phyloP scores from a whole-genome alignment of 2,329 filamentous ascomycete species.

The Arthrobotrys megalospora region DNA sequence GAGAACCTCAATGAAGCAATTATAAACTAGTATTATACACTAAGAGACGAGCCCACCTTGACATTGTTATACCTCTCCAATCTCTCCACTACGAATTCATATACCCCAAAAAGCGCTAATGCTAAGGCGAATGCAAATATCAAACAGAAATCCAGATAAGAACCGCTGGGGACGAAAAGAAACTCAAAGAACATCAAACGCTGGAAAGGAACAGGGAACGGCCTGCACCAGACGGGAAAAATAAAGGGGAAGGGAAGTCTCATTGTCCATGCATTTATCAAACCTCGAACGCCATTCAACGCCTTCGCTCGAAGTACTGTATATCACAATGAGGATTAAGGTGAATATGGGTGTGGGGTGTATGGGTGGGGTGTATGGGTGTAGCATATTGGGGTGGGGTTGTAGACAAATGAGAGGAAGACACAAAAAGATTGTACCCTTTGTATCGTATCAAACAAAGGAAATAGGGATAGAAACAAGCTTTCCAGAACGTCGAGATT shows the following conservation, averaged over 20 bases:
- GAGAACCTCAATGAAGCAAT: too few relatives aligned
- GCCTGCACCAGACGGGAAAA: neutral
- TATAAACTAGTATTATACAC: too few relatives aligned
- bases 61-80: neutral
- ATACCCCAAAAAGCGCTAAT: neutral
- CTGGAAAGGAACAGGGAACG: neutral
- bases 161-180: conserved; percentile 6
- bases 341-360: neutral
- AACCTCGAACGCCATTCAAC: neutral
- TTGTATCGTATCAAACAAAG: neutral
- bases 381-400: neutral
- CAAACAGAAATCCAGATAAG: neutral
- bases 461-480: neutral
- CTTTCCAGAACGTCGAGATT: neutral
- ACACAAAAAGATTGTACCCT: neutral
- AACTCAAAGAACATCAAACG: neutral
- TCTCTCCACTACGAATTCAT: neutral
- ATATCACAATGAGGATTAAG: neutral
- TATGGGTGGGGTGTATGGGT: neutral
- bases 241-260: neutral
- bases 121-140: neutral
- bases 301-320: neutral
- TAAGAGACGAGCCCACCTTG: neutral
- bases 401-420: neutral
- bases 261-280: conserved; percentile 2